A percentile compares a stretch with the other conserved stretches of the same genome.
Conservation (phyloP, 139 green algal genomes). For the Ettlia oleoabundans region DNA sequence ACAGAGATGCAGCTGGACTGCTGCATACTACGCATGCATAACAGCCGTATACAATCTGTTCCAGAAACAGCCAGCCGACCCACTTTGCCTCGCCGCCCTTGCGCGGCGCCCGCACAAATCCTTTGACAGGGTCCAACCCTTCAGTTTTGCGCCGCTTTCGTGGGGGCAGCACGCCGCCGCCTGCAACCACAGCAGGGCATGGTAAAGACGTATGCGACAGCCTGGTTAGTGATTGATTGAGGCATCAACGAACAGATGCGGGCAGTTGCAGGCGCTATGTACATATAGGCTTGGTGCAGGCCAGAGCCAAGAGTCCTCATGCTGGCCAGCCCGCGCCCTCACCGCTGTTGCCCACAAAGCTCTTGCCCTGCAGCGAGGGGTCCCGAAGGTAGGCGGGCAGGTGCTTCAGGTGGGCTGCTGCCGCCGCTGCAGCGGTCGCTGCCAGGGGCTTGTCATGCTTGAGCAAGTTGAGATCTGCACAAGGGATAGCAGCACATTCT, state of each 20-base stretch:
- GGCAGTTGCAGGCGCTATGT: no score
- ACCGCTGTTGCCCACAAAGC: conserved; percentile 22
- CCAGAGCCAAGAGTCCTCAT: no score
- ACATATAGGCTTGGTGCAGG: no score
- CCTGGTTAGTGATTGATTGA: no score
- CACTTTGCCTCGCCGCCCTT: conserved; percentile 37
- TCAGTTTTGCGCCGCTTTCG: conserved; percentile 49
- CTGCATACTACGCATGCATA: not conserved
- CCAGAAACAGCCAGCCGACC: not conserved
- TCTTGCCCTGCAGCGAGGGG: conserved; percentile 38
- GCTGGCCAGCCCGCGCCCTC: no score
- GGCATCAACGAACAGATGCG: no score
- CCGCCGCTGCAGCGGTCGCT: conserved; percentile 43
- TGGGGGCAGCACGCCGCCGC: conserved; percentile 38
- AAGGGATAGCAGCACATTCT: not conserved
- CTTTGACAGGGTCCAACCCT: conserved; percentile 60
- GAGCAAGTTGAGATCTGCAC: conserved; percentile 70
- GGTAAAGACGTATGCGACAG: no score
- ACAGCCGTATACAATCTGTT: no score
- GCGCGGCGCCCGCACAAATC: conserved; percentile 61
- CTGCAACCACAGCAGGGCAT: not conserved
- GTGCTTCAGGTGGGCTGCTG: conserved; percentile 78
- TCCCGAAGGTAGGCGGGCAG: conserved; percentile 81
- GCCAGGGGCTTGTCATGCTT: conserved; percentile 77
- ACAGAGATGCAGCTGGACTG: no score